phyloP scores from a whole-genome alignment of 768 basidiomycete species.

The Mycena sanguinolenta region DNA sequence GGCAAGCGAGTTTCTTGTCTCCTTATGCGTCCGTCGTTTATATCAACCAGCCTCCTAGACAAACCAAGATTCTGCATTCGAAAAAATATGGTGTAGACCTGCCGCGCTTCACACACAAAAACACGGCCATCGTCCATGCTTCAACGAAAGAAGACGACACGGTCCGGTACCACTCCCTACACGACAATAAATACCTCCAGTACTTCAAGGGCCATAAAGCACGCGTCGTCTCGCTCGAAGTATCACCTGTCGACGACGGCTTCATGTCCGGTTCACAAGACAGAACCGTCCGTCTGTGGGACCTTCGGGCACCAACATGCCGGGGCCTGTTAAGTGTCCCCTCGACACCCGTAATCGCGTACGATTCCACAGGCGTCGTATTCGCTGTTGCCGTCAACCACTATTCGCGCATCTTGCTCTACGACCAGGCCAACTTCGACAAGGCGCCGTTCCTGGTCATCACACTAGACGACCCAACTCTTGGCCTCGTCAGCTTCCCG shows the following conservation, averaged over 20 bases:
- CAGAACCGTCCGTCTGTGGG: slow-evolving; percentile 96
- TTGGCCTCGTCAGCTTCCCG: slow-evolving; percentile 83
- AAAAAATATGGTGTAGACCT: slow-evolving; percentile 98
- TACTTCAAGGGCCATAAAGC: slow-evolving; percentile 97
- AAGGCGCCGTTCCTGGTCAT: slow-evolving; percentile 92
- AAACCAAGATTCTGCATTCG: slow-evolving; percentile 83
- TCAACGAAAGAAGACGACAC: slow-evolving; percentile 97
- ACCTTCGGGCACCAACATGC: slow-evolving; percentile 84
- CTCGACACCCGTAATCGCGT: slow-evolving; percentile 82
- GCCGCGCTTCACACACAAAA: slow-evolving; percentile 95
- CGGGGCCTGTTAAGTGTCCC: slow-evolving; percentile 85
- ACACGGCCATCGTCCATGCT: slow-evolving; percentile 86
- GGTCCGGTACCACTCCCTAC: slow-evolving; percentile 92
- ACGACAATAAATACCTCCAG: slow-evolving; percentile 95
- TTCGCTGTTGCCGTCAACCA: slow-evolving; percentile 91
- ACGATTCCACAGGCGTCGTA: slow-evolving; percentile 85
- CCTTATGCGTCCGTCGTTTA: slow-evolving; percentile 35
- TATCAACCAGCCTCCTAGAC: slow-evolving; percentile 59
- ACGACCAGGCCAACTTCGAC: slow-evolving; percentile 89
- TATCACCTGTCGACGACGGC: slow-evolving; percentile 93
- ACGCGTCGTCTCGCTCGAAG: slow-evolving; percentile 89
- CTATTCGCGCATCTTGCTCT: slow-evolving; percentile 85
- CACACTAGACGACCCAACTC: slow-evolving; percentile 84
- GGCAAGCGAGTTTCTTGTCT: slow-evolving; percentile 85
- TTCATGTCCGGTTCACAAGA: slow-evolving; percentile 97